Evolutionary conservation across 257 asterid genomes (phyloP).

Genomic region (Plectranthus barbatus): DNA sequence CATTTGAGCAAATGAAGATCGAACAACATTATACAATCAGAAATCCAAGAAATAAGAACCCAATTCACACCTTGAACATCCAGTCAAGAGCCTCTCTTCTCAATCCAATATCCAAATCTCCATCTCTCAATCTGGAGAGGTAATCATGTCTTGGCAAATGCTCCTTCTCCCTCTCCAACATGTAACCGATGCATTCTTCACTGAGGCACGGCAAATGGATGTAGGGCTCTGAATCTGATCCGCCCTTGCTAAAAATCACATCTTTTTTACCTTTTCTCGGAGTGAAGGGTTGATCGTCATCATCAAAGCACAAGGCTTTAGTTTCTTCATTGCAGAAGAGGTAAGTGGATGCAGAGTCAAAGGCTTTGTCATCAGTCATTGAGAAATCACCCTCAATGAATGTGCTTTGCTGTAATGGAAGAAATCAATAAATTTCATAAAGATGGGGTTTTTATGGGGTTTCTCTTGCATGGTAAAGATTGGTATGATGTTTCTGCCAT

Average conservation of each 20-base stretch:
- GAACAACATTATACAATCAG: neutral
- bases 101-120: slow-evolving; percentile 43
- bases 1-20: neutral
- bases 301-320: slow-evolving; percentile 20
- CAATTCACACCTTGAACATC: slow-evolving; percentile 49
- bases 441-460: slow-evolving; percentile 22
- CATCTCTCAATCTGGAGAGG: slow-evolving; percentile 48
- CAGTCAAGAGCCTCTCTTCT: slow-evolving; percentile 62
- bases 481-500: slow-evolving; percentile 24
- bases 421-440: slow-evolving; percentile 11
- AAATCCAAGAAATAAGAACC: neutral
- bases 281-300: neutral
- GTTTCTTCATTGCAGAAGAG: slow-evolving; percentile 46
- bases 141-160: slow-evolving; percentile 56
- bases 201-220: slow-evolving; percentile 32
- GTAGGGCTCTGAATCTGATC: slow-evolving; percentile 27
- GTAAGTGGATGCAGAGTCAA: slow-evolving; percentile 32
- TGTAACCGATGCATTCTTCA: slow-evolving; percentile 41
- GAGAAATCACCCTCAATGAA: slow-evolving; percentile 15
- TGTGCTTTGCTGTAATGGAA: slow-evolving; percentile 18
- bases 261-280: slow-evolving; percentile 12
- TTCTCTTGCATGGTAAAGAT: slow-evolving; percentile 23
- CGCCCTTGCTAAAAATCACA: slow-evolving; percentile 13
- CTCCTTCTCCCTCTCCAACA: slow-evolving; percentile 45
- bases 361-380: slow-evolving; percentile 39